These are phyloP conservation scores for Pseudognaphalium luteoalbum DNA, from an alignment of 129 eudicot genomes.

Conservation along the genomic window DNA sequence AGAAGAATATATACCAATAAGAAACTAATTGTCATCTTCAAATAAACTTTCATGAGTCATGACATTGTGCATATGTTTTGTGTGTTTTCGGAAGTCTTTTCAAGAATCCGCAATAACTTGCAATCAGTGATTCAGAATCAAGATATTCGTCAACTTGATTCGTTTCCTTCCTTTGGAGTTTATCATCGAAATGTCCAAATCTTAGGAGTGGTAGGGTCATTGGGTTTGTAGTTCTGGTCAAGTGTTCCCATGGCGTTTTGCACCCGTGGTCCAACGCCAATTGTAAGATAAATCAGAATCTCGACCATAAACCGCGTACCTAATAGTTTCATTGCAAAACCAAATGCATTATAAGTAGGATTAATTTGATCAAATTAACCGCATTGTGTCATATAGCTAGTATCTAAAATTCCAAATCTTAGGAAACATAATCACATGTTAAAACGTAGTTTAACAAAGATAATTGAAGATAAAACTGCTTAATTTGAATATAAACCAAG, in stretches of 20 bases:
- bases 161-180: too few relatives aligned
- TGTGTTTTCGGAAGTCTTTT: background rate
- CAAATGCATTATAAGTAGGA: too few relatives aligned
- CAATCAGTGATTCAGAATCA: background rate
- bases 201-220: conserved; percentile 4
- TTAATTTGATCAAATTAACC: too few relatives aligned
- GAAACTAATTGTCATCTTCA: background rate
- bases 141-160: conserved; percentile 5
- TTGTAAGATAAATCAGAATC: too few relatives aligned
- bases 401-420: too few relatives aligned
- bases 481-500: conserved; percentile 14
- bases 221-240: conserved; percentile 7
- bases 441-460: background rate
- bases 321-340: too few relatives aligned
- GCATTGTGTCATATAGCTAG: too few relatives aligned
- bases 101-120: background rate
- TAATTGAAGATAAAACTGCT: conserved; percentile 6
- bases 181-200: background rate
- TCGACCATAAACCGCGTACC: too few relatives aligned
- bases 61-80: background rate
- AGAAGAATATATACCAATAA: background rate
- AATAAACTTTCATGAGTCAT: conserved; percentile 1
- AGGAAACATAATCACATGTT: conserved; percentile 18
- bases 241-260: background rate
- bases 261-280: too few relatives aligned